Evolutionary conservation across 2,329 filamentous ascomycete genomes (phyloP), one percentile per base, ranked within the genome.

Genomic region (Neoarthrinium moseri): DNA sequence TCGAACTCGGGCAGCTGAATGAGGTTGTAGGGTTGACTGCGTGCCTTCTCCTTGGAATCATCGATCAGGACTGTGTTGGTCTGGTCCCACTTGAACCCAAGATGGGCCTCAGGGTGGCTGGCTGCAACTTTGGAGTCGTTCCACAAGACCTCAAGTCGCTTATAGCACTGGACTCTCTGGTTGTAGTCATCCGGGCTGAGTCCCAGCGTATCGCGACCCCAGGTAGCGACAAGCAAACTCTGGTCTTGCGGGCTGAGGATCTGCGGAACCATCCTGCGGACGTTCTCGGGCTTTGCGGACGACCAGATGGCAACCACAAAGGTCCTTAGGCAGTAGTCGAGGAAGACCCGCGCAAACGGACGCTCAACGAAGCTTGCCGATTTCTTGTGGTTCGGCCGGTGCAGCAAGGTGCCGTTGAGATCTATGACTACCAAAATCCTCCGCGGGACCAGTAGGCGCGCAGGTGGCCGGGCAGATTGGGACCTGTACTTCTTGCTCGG

Each of bases 251-350:
- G 64, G 0, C 74, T 70, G 47, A 96, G 75, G 1, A 95, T 75
- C 39, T 80, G 70, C 3, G 71, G 67, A 50, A 89, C 81, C 74
- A 95, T 88, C 27, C 68, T 69, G 7, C 66, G 54, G 12, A 96
- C 89, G 53, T 94, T 96, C 1, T 77, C 66, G 0, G 84, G 84
- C 17, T 77, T 80, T 0, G 92, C 91, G 6, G 89, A 95, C 2
- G 92, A 95, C 91, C 92, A 99, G 47, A 97, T 81, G 69, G 91
- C 89, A 23, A 96, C 86, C 43, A 75, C 73, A 70, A 95, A 92
- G 48, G 84, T 83, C 11, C 78, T 68, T 55, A 95, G 76, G 54
- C 91, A 80, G 63, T 91, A 89, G 22, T 75, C 60, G 4, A 97
- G 69, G 64, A 99, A 96, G 1, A 69, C 54, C 3, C 70, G 57